Conservation (phyloP, 2,329 filamentous ascomycete genomes). For the Botrytis deweyae region DNA sequence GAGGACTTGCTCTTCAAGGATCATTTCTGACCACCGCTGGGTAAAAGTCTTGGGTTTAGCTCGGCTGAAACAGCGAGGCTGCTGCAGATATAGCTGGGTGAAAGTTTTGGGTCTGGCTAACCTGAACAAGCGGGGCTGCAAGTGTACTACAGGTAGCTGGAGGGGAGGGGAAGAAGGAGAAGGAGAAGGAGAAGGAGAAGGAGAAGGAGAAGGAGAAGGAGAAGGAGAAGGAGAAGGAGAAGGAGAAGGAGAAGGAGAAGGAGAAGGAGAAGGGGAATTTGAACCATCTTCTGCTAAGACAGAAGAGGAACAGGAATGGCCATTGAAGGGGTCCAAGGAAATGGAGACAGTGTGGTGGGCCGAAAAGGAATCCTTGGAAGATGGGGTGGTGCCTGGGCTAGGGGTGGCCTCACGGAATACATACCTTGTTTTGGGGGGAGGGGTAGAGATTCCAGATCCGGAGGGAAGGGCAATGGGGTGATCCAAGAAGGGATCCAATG, state of each 20-base stretch:
- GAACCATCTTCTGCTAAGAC: conserved; percentile 1
- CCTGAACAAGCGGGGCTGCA: conserved; percentile 3
- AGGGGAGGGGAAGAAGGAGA: neutral
- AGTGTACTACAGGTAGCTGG: neutral
- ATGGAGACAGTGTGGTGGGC: neutral
- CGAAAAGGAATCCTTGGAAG: neutral
- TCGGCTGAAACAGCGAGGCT: neutral
- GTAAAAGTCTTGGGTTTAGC: neutral
- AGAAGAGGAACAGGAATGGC: neutral
- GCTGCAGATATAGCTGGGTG: neutral
- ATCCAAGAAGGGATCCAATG: neutral
- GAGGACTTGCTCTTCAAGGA: neutral
- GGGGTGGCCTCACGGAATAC: neutral
- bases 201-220: neutral
- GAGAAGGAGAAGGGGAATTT: neutral
- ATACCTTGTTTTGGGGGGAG: neutral
- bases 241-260: no score
- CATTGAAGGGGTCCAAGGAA: neutral
- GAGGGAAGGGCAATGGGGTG: neutral
- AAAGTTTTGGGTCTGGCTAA: neutral
- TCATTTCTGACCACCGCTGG: neutral
- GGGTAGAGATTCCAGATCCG: neutral
- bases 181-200: neutral
- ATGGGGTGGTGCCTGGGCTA: neutral
- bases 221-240: neutral